Evolutionary conservation across 2,329 filamentous ascomycete species (phyloP).

Genomic region (Pseudocercospora macadamiae): DNA sequence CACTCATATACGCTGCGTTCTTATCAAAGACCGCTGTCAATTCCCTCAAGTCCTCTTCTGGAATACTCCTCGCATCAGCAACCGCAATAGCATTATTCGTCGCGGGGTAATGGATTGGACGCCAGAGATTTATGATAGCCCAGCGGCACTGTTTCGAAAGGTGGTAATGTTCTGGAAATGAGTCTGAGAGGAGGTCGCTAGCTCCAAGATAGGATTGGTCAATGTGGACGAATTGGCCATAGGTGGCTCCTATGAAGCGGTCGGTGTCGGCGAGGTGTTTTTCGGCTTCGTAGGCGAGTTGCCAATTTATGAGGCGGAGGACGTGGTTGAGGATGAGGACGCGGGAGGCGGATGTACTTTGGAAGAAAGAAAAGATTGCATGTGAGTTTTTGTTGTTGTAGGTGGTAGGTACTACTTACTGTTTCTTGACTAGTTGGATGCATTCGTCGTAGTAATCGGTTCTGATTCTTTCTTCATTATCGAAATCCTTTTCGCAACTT

Average conservation of each 20-base stretch:
- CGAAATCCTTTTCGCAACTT: slow-evolving; percentile 41
- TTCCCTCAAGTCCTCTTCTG: not conserved
- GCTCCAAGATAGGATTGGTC: slow-evolving; percentile 57
- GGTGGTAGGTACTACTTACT: too few relatives aligned
- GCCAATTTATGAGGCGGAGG: slow-evolving; percentile 7
- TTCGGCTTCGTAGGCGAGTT: not conserved
- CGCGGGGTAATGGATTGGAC: slow-evolving; percentile 39
- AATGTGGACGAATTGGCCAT: slow-evolving; percentile 51
- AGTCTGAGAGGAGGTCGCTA: not conserved
- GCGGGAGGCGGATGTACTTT: slow-evolving; percentile 18
- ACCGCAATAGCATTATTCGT: slow-evolving; percentile 25
- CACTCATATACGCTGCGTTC: not conserved
- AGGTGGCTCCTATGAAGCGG: not conserved
- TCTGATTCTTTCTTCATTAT: slow-evolving; percentile 41
- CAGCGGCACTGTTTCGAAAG: slow-evolving; percentile 3
- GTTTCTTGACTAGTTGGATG: slow-evolving; percentile 41
- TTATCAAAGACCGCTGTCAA: not conserved
- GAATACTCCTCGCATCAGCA: slow-evolving; percentile 10
- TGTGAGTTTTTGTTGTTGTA: too few relatives aligned
- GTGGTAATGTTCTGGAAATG: not conserved
- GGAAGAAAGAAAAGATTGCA: too few relatives aligned
- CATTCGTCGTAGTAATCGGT: slow-evolving; percentile 40
- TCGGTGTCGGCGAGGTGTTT: not conserved
- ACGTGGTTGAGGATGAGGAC: slow-evolving; percentile 20
- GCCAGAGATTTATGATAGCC: slow-evolving; percentile 53